Percentiles rank a stretch among this genome's conserved stretches.
These are phyloP conservation scores for Eimeria brunetti DNA, from an alignment of 169 alveolate genomes.

Conservation along the genomic window DNA sequence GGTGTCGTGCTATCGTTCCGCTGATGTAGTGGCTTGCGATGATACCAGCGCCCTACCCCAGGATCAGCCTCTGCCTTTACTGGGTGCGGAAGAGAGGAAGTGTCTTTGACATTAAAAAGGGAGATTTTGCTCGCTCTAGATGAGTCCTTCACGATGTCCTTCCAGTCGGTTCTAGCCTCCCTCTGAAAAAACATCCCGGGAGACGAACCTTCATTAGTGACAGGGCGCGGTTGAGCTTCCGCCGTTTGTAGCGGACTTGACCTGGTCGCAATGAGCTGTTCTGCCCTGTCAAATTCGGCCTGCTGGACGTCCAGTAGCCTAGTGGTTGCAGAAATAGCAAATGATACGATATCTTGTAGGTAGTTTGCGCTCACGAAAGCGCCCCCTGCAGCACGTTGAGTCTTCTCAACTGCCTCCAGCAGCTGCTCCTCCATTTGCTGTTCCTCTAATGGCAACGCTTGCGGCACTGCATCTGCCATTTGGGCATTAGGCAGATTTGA, in stretches of 20 bases:
- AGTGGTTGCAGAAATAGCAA: neutral
- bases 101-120: neutral
- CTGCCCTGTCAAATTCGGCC: neutral
- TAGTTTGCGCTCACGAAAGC: neutral
- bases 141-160: neutral
- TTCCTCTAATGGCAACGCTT: neutral
- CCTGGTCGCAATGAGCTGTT: neutral
- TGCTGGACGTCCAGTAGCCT: conserved; percentile 47
- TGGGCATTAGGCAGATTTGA: neutral
- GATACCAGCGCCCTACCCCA: neutral
- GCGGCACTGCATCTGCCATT: neutral
- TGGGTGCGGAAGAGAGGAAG: neutral
- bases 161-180: conserved; percentile 12
- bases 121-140: neutral
- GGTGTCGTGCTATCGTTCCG: neutral
- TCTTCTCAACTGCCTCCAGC: conserved; percentile 24
- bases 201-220: neutral
- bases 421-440: conserved; percentile 16
- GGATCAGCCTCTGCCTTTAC: conserved; percentile 12
- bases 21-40: neutral
- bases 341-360: neutral
- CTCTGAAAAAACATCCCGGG: neutral
- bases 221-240: neutral
- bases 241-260: neutral
- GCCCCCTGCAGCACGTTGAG: conserved; percentile 55